Base-by-base conservation (phyloP, 2,329 filamentous ascomycete species). In the Trichoderma sp. region DNA sequence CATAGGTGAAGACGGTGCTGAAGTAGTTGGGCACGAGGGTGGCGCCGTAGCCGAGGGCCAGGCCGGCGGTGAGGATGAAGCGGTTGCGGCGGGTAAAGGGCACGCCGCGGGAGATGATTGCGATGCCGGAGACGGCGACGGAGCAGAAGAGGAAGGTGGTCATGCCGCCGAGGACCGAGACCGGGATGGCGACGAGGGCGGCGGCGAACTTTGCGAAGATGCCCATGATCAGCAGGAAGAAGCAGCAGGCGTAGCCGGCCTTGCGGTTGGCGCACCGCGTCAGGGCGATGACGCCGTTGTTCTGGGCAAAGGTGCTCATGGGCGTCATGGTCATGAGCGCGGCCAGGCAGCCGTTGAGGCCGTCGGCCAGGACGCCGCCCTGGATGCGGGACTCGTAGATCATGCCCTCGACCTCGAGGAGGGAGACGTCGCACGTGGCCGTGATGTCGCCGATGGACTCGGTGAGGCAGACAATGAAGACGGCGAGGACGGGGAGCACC, bases 161-260 rank as follows among this genome's bases (percentile, higher is more conserved):
- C 88, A 90, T 90, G 55, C 88, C 88, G 44, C 87, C 88, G 2
- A 90, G 81, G 1, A 90, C 87, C 0, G 86, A 74, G 2, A 82
- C 77, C 0, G 91, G 91, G 68, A 95, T 94, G 5, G 90, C 85
- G 5, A 92, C 90, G 4, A 95, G 85, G 0, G 90, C 84, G 1
- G 91, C 91, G 0, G 90, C 91, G 70, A 94, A 93, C 76, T 95
- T 95, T 69, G 90, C 86, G 71, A 94, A 92, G 67, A 95, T 80
- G 17, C 92, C 92, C 86, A 93, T 92, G 69, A 95, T 75, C 67
- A 95, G 77, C 12, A 95, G 83, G 80, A 93, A 93, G 71, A 90
- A 82, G 74, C 85, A 92, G 73, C 88, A 90, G 56, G 88, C 90
- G 74, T 92, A 93, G 5, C 92, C 92, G 5, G 91, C 92, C 54